phyloP scores from a whole-genome alignment of 306 rosid species.

The Amphicarpaea edgeworthii region DNA sequence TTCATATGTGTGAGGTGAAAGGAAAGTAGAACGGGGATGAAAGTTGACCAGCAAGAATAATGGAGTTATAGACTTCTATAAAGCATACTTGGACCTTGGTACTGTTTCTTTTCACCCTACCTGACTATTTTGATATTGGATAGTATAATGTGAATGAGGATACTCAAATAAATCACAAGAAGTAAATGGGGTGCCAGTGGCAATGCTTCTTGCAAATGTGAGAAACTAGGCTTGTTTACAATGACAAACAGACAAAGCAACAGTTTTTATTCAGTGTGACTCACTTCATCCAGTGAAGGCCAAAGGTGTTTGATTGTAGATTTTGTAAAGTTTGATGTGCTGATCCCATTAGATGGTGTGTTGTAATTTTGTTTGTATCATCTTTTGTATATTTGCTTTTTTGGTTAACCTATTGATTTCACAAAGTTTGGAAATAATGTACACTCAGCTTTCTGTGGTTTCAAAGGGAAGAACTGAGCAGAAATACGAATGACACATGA shows the following conservation, averaged over 20 bases:
- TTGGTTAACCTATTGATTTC: slow-evolving; percentile 39
- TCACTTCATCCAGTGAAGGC: slow-evolving; percentile 28
- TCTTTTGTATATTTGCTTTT: slow-evolving; percentile 44
- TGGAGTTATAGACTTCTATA: slow-evolving; percentile 28
- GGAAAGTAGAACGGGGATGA: slow-evolving; percentile 34
- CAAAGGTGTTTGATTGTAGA: slow-evolving; percentile 43
- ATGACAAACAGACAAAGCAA: slow-evolving; percentile 37
- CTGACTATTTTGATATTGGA: slow-evolving; percentile 48
- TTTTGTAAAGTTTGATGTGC: slow-evolving; percentile 61
- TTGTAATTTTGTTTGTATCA: slow-evolving; percentile 52
- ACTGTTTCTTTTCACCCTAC: slow-evolving; percentile 47
- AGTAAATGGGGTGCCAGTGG: slow-evolving; percentile 46
- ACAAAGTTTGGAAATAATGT: slow-evolving; percentile 44
- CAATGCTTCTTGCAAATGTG: slow-evolving; percentile 48
- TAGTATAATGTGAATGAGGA: slow-evolving; percentile 43
- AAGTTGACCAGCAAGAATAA: slow-evolving; percentile 27
- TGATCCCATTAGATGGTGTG: slow-evolving; percentile 59
- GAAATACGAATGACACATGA: slow-evolving; percentile 29
- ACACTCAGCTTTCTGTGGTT: slow-evolving; percentile 35
- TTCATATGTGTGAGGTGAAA: slow-evolving; percentile 33
- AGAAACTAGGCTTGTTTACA: slow-evolving; percentile 42
- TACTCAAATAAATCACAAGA: slow-evolving; percentile 48
- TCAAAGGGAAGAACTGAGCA: slow-evolving; percentile 1
- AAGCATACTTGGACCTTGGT: slow-evolving; percentile 31
- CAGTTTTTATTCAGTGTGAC: slow-evolving; percentile 26